Evolutionary conservation across 768 basidiomycete species (phyloP).

Genomic region (Termitomyces sp.): DNA sequence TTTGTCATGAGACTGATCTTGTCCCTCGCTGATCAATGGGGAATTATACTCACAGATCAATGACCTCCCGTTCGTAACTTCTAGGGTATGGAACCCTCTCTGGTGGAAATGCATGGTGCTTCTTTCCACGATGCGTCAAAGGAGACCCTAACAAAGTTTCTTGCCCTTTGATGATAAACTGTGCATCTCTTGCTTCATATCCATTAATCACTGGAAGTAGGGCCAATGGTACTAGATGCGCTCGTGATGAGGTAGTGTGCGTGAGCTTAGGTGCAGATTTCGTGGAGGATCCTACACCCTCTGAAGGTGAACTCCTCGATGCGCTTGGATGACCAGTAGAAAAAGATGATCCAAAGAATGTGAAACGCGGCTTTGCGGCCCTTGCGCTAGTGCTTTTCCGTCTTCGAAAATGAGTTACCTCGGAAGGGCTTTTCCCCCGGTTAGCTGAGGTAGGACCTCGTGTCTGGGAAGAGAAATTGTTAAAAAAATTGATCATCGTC

Average conservation of each 20-base stretch:
- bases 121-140: conserved; percentile 31
- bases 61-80: conserved; percentile 53
- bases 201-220: conserved; percentile 1
- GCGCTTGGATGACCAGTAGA: conserved; percentile 1
- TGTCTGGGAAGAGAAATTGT: conserved; percentile 15
- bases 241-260: conserved; percentile 2
- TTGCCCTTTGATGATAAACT: conserved; percentile 48
- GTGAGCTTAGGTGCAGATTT: conserved; percentile 11
- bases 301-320: neutral
- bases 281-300: neutral
- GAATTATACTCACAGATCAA: conserved; percentile 55
- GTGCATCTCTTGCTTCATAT: conserved; percentile 40
- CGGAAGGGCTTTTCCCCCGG: conserved; percentile 17
- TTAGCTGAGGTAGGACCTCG: conserved; percentile 22
- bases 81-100: conserved; percentile 64
- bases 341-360: conserved; percentile 13
- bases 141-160: conserved; percentile 24
- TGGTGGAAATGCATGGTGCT: conserved; percentile 47
- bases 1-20: neutral
- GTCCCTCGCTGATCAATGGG: conserved; percentile 1
- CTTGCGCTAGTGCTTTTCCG: conserved; percentile 30
- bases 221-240: conserved; percentile 7
- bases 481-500: conserved; percentile 5
- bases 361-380: conserved; percentile 14
- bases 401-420: conserved; percentile 22